Evolutionary conservation across 2,329 filamentous ascomycete genomes (phyloP), one percentile per base, ranked within the genome.

Genomic region (Trichoderma koningii): DNA sequence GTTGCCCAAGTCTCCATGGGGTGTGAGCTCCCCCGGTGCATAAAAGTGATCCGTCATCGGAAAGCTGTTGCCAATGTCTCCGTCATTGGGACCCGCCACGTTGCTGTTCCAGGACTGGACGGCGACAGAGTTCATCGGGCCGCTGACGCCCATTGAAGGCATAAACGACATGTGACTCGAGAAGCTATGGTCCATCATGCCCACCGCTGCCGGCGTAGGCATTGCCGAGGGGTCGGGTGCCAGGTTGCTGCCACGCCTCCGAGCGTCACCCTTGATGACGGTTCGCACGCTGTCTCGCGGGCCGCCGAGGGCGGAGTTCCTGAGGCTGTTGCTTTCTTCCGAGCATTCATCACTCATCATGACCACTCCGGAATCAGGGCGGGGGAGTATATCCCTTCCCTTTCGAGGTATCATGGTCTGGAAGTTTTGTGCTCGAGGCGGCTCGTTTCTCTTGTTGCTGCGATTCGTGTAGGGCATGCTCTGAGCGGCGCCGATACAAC

Each of bases 401-500:
- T 75, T 72, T 5, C 73, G 68, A 4, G 70, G 68, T 6, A 69
- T 59, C 17, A 71, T 23, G 19, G 56, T 69, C 6, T 72, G 72
- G 0, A 68, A 59, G 34, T 65, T 60, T 34, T 71, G 69, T 0
- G 68, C 66, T 14, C 71, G 61, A 1, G 67, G 26, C 3, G 73
- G 69, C 42, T 78, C 76, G 53, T 71, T 73, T 65, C 75, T 76
- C 66, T 78, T 79, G 70, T 79, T 79, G 68, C 77, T 79, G 12
- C 77, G 71, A 65, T 79, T 79, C 1, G 75, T 71, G 64, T 79
- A 79, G 0, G 77, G 77, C 73, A 75, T 77, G 48, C 66, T 76
- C 59, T 77, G 74, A 0, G 77, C 77, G 23, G 73, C 69, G 30
- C 69, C 59, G 41, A 76, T 73, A 60, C 77, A 79, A 15, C 74